Evolutionary conservation across 106 monocot genomes (phyloP).

Genomic region (Platanthera guangdongensis): DNA sequence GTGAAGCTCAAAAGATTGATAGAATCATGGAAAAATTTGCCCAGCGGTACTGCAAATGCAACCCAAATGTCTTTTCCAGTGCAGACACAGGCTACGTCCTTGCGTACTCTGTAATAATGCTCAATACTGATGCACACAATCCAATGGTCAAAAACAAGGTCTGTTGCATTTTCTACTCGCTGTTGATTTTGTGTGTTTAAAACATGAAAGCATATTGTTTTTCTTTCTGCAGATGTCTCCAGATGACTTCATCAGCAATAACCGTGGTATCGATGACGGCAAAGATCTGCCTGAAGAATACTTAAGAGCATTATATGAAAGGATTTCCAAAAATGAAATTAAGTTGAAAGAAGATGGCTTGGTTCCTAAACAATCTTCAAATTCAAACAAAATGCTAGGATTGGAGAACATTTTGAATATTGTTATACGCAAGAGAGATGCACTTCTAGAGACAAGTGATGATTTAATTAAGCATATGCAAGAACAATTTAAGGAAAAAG

Average conservation of each 20-base stretch:
- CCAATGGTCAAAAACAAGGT: constrained; percentile 97
- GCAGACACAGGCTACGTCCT: constrained; percentile 97
- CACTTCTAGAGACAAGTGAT: constrained; percentile 65
- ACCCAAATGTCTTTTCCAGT: constrained; percentile 76
- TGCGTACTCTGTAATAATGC: constrained; percentile 93
- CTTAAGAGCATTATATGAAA: constrained; percentile 77
- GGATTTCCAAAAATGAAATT: constrained; percentile 78
- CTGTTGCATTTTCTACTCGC: not conserved
- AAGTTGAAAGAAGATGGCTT: constrained; percentile 94
- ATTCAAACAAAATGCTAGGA: constrained; percentile 66
- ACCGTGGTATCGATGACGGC: constrained; percentile 88
- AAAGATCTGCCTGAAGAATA: constrained; percentile 91
- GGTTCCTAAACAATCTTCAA: constrained; percentile 46
- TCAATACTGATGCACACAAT: constrained; percentile 93
- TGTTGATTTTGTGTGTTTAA: constrained; percentile 1
- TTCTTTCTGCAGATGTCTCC: constrained; percentile 72
- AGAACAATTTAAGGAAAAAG: constrained; percentile 93
- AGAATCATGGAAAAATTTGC: constrained; percentile 94
- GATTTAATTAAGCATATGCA: constrained; percentile 84
- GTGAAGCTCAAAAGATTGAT: constrained; percentile 93
- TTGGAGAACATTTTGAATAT: constrained; percentile 88
- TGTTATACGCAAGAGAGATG: constrained; percentile 79
- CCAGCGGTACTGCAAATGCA: constrained; percentile 91
- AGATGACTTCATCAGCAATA: constrained; percentile 90
- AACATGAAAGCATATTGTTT: not conserved